These are phyloP conservation scores for Tephrocybe sp. DNA, from an alignment of 768 basidiomycete species.

Conservation along the genomic window DNA sequence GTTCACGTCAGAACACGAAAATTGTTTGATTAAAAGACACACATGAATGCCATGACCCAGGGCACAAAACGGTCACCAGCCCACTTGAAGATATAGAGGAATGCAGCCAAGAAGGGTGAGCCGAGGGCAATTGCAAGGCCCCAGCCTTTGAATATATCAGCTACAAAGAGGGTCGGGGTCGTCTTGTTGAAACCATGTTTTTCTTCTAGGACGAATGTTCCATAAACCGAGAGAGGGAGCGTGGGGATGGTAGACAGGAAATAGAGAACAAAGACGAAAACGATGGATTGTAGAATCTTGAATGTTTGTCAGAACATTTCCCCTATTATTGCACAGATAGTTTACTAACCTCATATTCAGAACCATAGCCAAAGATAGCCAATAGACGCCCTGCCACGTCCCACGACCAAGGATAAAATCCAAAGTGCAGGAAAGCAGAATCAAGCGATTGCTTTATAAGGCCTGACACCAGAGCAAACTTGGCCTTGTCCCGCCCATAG, in stretches of 20 bases:
- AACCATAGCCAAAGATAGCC: slow-evolving; percentile 58
- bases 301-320: neutral
- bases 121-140: slow-evolving; percentile 68
- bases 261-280: slow-evolving; percentile 68
- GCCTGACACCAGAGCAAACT: slow-evolving; percentile 72
- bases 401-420: slow-evolving; percentile 87
- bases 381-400: slow-evolving; percentile 47
- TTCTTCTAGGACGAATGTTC: slow-evolving; percentile 92
- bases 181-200: slow-evolving; percentile 98
- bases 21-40: slow-evolving; percentile 23
- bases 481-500: slow-evolving; percentile 90
- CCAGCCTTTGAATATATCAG: slow-evolving; percentile 83
- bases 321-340: neutral
- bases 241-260: slow-evolving; percentile 63
- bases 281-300: slow-evolving; percentile 83
- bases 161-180: slow-evolving; percentile 68
- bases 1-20: neutral
- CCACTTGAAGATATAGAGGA: slow-evolving; percentile 90
- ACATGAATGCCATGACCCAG: slow-evolving; percentile 94
- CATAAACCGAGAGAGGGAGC: slow-evolving; percentile 77
- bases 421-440: slow-evolving; percentile 67
- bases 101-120: slow-evolving; percentile 80
- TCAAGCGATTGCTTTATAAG: slow-evolving; percentile 73
- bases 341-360: slow-evolving; percentile 66
- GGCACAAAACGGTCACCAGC: slow-evolving; percentile 92